Base-by-base conservation (phyloP, 108 stramenopile species). In the Cyclotella choctawhatcheeana region DNA sequence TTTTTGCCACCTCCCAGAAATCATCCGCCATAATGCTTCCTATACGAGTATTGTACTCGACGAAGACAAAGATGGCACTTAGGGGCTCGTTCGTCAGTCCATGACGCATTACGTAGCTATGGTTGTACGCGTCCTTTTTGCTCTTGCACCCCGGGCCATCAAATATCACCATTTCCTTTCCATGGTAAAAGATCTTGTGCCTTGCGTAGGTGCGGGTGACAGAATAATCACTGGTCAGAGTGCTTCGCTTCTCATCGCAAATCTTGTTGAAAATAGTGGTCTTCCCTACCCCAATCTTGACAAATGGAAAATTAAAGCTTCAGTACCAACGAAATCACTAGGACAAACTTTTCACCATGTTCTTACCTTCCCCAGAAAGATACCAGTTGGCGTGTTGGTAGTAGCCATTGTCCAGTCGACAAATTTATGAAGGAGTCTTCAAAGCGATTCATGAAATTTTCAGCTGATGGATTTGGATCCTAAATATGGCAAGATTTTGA, bases 71-170 rank as follows among this genome's bases (percentile, higher is more conserved):
- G 40, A 69, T 58, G 27, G 34, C 37, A 31, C 58, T 69, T 16
- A 69, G 54, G 24, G 68, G 55, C 44, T 69, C 68, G 35, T 58
- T 25, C 16, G 68, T 69, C 24, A 69, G 25, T 5, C 68, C 68
- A 20, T 58, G 68, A 29, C 56, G 43, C 56, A 69, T 69, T 16
- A 69, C 68, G 30, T 69, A 69, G 21, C 68, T 56, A 43, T 69
- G 68, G 25, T 58, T 69, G 26, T 69, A 69, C 12, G 68, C 45
- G 44, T 69, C 68, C 32, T 45, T 34, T 5, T 6, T 69, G 56
- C 68, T 69, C 34, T 69, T 69, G 56, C 68, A 69, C 27, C 68
- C 68, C 8, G 68, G 68, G 26, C 55, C 68, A 58, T 47, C 54
- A 30, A 54, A 53, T 58, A 69, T 69, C 20, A 68, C 43, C 5